phyloP scores from a whole-genome alignment of 116 monocot genomes.

The Thalassia testudinum region DNA sequence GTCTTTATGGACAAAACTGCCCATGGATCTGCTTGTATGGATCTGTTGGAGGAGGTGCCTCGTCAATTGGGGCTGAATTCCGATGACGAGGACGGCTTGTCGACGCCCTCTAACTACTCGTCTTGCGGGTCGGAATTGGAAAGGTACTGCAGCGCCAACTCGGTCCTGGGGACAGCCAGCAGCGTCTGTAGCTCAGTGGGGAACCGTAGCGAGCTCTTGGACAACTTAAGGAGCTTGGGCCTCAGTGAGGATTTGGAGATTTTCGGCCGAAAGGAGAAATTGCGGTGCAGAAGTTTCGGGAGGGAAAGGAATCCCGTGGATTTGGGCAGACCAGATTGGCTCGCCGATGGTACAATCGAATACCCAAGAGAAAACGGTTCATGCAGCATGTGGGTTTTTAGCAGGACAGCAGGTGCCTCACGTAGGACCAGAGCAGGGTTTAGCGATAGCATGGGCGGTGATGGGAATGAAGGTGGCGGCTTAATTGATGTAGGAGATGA shows the following conservation, averaged over 20 bases:
- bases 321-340: neutral
- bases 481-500: too few species aligned
- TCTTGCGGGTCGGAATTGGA: constrained; percentile 79
- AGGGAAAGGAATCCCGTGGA: neutral
- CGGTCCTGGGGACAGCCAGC: constrained; percentile 39
- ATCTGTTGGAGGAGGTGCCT: too few species aligned
- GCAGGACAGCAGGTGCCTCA: neutral
- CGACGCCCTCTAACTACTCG: constrained; percentile 28
- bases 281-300: neutral
- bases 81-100: too few species aligned
- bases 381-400: neutral
- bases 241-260: neutral
- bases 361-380: neutral
- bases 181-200: constrained; percentile 53
- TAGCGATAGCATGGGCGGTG: too few species aligned
- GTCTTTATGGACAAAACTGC: too few species aligned
- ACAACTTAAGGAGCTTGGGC: constrained; percentile 7
- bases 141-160: constrained; percentile 77
- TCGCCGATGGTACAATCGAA: neutral
- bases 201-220: constrained; percentile 24
- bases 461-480: too few species aligned
- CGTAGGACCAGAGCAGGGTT: constrained; percentile 1
- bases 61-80: too few species aligned
- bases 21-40: too few species aligned
- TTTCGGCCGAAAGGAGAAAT: neutral